Base-by-base conservation (phyloP, 352 stramenopile species). In the Phytophthora nicotianae region DNA sequence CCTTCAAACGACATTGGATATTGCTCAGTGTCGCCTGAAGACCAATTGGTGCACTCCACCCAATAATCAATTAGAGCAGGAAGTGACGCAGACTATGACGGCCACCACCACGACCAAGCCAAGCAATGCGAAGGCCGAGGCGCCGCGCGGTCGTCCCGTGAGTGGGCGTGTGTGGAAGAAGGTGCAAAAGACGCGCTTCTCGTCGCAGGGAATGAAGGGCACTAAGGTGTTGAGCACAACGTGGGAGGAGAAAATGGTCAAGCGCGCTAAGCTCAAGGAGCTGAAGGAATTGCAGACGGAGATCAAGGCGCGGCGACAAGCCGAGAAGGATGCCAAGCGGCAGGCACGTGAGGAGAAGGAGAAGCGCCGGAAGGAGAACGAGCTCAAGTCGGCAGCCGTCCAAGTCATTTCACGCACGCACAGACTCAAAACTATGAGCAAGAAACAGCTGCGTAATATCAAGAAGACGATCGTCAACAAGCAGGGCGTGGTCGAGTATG, bases 381-480 rank as follows among this genome's bases (percentile, higher is more conserved):
- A 97, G 73, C 79, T 97, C 68, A 96, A 96, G 73, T 94, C 87
- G 50, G 81, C 86, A 9, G 68, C 86, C 2, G 81, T 96, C 38
- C 89, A 97, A 89, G 79, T 93, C 72, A 93, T 97, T 52, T 91
- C 83, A 27, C 81, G 88, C 67, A 91, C 87, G 64, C 79, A 94
- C 75, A 76, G 88, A 40, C 72, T 97, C 68, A 97, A 97, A 84
- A 88, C 80, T 17, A 97, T 97, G 89, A 96, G 87, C 81, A 97
- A 97, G 85, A 97, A 97, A 74, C 89, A 97, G 70, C 69, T 97
- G 65, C 88, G 88, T 61, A 92, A 96, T 58, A 88, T 97, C 64
- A 91, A 92, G 72, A 97, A 97, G 83, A 95, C 89, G 21, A 90
- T 93, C 49, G 83, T 97, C 48, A 95, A 96, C 87, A 96, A 96